phyloP scores from a whole-genome alignment of 2,329 filamentous ascomycete genomes.

The Exutisphaerella laricina region DNA sequence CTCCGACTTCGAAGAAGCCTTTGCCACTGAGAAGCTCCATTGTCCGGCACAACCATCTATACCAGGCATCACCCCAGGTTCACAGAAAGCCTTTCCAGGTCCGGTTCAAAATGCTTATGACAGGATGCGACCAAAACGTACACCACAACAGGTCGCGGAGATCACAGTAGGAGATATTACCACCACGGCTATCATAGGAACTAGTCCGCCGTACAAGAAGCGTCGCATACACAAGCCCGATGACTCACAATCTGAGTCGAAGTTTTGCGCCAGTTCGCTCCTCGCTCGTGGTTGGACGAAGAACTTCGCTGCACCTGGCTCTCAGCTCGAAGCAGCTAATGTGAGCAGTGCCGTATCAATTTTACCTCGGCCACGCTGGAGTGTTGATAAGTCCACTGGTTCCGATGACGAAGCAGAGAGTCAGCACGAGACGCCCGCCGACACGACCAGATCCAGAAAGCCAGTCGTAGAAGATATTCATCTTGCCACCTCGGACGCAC shows the following conservation, averaged over 20 bases:
- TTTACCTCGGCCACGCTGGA: constrained; percentile 4
- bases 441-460: not conserved
- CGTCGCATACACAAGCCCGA: constrained; percentile 40
- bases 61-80: constrained; percentile 26
- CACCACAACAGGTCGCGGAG: constrained; percentile 60
- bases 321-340: constrained; percentile 31
- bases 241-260: constrained; percentile 38
- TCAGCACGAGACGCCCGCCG: constrained; percentile 16
- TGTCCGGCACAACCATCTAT: constrained; percentile 22
- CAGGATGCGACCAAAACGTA: constrained; percentile 58
- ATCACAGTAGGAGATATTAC: constrained; percentile 69
- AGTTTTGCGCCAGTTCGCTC: constrained; percentile 38
- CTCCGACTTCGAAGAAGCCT: no score
- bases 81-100: constrained; percentile 38
- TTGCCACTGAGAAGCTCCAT: no score
- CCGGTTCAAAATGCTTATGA: constrained; percentile 58
- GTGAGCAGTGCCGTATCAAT: constrained; percentile 15
- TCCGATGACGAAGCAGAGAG: not conserved
- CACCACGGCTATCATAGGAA: constrained; percentile 58
- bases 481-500: constrained; percentile 17
- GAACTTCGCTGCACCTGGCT: constrained; percentile 53
- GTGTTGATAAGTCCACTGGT: constrained; percentile 3
- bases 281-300: constrained; percentile 40
- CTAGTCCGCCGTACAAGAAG: constrained; percentile 43
- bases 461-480: not conserved